Conservation (phyloP, 1,284 basidiomycete genomes). For the Lignosus rhinocerotis region DNA sequence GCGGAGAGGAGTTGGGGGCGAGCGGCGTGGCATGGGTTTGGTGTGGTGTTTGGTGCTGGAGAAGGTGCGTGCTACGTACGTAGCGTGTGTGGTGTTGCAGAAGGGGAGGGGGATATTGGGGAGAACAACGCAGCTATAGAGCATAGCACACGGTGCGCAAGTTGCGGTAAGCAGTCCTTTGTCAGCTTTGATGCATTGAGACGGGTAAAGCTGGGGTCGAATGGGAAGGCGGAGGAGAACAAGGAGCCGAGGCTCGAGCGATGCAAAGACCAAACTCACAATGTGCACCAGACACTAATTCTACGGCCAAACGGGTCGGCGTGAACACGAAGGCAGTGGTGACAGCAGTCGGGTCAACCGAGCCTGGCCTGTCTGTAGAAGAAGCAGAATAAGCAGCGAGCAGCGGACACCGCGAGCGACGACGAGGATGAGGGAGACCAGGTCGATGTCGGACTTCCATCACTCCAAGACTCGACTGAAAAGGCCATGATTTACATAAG, state of each 20-base stretch:
- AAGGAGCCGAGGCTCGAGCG: neutral
- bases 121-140: slow-evolving; percentile 14
- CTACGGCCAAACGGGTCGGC: slow-evolving; percentile 15
- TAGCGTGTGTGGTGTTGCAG: neutral
- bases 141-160: neutral
- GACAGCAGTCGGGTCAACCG: slow-evolving; percentile 29
- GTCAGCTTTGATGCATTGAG: neutral
- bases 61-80: neutral
- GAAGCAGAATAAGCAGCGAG: slow-evolving; percentile 14
- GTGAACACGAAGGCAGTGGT: slow-evolving; percentile 3
- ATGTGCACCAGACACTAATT: slow-evolving; percentile 17
- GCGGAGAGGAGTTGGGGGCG: slow-evolving; percentile 33
- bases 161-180: neutral
- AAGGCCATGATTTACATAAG: neutral
- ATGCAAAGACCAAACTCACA: slow-evolving; percentile 12
- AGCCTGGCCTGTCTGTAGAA: slow-evolving; percentile 21
- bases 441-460: slow-evolving; percentile 8
- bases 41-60: neutral
- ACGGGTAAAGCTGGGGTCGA: neutral
- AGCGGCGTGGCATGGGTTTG: slow-evolving; percentile 27
- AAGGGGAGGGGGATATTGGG: neutral
- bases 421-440: slow-evolving; percentile 15
- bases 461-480: neutral
- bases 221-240: neutral
- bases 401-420: slow-evolving; percentile 7